These are phyloP conservation scores for Oryza australiensis DNA, from an alignment of 176 grass and related monocot species.

Conservation along the genomic window DNA sequence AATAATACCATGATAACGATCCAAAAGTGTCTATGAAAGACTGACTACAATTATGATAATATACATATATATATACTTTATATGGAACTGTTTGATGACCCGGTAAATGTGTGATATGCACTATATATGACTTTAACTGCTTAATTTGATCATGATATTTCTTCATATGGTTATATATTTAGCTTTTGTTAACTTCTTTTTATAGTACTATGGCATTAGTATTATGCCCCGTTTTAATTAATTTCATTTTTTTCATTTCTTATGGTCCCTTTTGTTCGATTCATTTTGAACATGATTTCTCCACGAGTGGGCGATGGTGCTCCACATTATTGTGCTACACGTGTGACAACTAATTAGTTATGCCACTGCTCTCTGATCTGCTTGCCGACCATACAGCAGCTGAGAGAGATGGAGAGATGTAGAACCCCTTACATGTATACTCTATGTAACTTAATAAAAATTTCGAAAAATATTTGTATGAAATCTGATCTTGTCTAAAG, in stretches of 20 bases:
- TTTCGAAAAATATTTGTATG: background rate
- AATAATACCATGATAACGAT: background rate
- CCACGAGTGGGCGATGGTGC: conserved; percentile 37
- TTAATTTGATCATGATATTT: background rate
- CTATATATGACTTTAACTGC: too few species aligned
- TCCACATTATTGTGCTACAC: conserved; percentile 47
- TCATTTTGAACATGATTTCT: conserved; percentile 43
- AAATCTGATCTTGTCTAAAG: background rate
- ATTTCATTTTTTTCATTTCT: background rate
- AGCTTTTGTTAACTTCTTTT: background rate
- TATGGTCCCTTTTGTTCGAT: conserved; percentile 5
- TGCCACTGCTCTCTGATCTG: conserved; percentile 9
- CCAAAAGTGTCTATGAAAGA: background rate
- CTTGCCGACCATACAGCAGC: background rate
- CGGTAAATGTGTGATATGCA: too few species aligned
- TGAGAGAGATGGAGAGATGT: background rate
- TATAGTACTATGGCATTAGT: background rate
- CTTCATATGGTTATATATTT: background rate
- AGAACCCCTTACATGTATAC: background rate
- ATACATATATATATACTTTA: too few species aligned
- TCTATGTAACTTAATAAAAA: background rate
- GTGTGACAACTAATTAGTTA: conserved; percentile 40
- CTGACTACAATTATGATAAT: background rate
- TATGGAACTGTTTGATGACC: too few species aligned
- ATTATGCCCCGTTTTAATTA: conserved; percentile 7